Evolutionary conservation across 495 filamentous ascomycete genomes (phyloP).

Genomic region (Lasiosphaeris hirsuta): DNA sequence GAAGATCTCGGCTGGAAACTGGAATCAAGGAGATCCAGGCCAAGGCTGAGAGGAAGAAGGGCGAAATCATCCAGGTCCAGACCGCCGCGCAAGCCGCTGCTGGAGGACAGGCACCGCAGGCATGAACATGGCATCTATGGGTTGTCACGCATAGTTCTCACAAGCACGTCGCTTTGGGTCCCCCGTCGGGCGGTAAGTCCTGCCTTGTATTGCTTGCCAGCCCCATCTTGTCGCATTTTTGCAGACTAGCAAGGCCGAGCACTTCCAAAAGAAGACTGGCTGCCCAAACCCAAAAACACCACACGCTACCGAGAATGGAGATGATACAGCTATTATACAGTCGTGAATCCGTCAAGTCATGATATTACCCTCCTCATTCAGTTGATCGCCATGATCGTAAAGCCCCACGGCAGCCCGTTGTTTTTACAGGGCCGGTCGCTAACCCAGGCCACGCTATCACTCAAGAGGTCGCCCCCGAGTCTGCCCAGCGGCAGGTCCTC

Average conservation of each 20-base stretch:
- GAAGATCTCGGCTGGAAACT: conserved; percentile 75
- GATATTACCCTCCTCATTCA: conserved; percentile 9
- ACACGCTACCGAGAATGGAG: conserved; percentile 6
- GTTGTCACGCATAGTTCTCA: no score
- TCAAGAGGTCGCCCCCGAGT: conserved; percentile 17
- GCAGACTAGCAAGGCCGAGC: no score
- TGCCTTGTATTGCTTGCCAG: no score
- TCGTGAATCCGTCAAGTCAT: background rate
- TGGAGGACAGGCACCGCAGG: conserved; percentile 19
- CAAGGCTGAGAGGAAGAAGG: conserved; percentile 76
- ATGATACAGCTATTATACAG: conserved; percentile 17
- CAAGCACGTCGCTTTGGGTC: background rate
- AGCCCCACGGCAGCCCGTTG: conserved; percentile 36
- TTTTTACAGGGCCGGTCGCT: conserved; percentile 27
- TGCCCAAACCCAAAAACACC: conserved; percentile 19
- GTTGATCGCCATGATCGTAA: conserved; percentile 37
- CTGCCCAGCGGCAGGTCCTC: conserved; percentile 11
- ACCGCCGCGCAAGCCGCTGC: conserved; percentile 35
- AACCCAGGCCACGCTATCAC: conserved; percentile 24
- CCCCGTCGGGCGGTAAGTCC: background rate
- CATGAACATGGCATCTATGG: conserved; percentile 7
- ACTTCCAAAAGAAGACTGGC: no score
- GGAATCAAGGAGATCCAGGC: conserved; percentile 76
- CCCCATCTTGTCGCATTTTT: no score
- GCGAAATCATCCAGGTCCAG: conserved; percentile 48